Conservation (phyloP, 2,329 filamentous ascomycete species). For the Ustulina deusta region DNA sequence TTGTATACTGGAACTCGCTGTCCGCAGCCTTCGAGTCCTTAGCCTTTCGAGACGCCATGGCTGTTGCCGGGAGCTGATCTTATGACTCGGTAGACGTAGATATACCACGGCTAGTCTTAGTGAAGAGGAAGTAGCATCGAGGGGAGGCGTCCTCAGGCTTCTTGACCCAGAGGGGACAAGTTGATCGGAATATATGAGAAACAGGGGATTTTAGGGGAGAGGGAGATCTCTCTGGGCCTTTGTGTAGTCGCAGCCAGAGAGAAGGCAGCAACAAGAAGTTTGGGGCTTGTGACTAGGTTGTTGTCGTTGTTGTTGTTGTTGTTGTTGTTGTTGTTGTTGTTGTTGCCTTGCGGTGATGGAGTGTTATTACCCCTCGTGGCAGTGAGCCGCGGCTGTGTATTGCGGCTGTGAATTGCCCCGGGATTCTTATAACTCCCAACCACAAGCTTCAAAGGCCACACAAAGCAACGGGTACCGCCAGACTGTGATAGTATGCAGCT, state of each 20-base stretch:
- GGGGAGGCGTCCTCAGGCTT: background rate
- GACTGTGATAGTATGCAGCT: slow-evolving; percentile 5
- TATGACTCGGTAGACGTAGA: slow-evolving; percentile 8
- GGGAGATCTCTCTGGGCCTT: background rate
- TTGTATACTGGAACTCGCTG: slow-evolving; percentile 26
- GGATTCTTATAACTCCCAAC: background rate
- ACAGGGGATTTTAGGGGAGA: background rate
- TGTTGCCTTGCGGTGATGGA: background rate
- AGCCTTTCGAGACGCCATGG: slow-evolving; percentile 36
- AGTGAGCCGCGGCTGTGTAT: background rate
- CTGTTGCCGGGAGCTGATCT: background rate
- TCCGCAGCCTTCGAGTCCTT: slow-evolving; percentile 33
- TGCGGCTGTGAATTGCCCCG: background rate
- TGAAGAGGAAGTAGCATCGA: background rate
- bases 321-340: too few relatives aligned
- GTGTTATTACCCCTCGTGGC: background rate
- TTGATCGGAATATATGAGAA: background rate
- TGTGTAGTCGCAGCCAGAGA: background rate
- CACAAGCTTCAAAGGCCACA: slow-evolving; percentile 11
- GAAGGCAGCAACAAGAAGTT: too few relatives aligned
- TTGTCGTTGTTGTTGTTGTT: too few relatives aligned
- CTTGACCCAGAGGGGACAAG: background rate
- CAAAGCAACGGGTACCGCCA: background rate
- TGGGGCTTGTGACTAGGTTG: too few relatives aligned
- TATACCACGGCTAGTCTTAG: background rate